Percentiles rank a stretch among this genome's conserved stretches.
Evolutionary conservation across 129 eudicot genomes (phyloP).

Genomic region (Escallonia herrerae): DNA sequence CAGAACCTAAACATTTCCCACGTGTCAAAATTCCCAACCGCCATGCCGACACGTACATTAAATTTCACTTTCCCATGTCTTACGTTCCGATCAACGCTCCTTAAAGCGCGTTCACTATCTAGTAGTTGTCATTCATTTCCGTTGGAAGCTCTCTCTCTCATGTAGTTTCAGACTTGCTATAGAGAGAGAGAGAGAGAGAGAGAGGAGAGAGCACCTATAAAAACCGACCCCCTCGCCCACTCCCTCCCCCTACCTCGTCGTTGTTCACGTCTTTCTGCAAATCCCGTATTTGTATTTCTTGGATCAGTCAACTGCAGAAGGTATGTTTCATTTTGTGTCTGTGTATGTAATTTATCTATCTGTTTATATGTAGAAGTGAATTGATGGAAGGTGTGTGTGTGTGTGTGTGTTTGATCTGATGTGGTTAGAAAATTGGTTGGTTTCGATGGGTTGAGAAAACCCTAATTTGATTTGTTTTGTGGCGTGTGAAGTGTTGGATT

Average conservation of each 20-base stretch:
- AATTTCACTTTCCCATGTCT: neutral
- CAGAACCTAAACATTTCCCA: neutral
- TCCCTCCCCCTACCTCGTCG: constrained; percentile 10
- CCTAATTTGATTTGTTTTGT: constrained; percentile 17
- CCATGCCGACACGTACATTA: neutral
- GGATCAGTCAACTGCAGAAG: constrained; percentile 16
- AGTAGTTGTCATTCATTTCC: neutral
- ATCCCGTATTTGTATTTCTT: constrained; percentile 10
- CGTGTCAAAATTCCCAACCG: neutral
- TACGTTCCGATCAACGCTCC: neutral
- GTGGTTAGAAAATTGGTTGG: constrained; percentile 8
- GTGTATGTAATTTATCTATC: constrained; percentile 7
- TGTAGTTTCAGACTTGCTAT: neutral
- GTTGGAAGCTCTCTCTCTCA: constrained; percentile 27
- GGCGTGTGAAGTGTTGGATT: neutral
- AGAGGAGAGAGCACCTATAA: neutral
- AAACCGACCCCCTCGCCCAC: neutral
- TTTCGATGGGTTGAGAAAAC: constrained; percentile 11
- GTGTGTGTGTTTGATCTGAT: neutral
- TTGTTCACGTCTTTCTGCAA: constrained; percentile 5
- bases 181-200: constrained; percentile 2
- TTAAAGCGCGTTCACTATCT: neutral
- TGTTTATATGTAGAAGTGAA: constrained; percentile 16
- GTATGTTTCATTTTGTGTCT: neutral
- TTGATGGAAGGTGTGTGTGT: neutral